phyloP scores from a whole-genome alignment of 2,329 filamentous ascomycete genomes.

The Pyrenophora seminiperda region DNA sequence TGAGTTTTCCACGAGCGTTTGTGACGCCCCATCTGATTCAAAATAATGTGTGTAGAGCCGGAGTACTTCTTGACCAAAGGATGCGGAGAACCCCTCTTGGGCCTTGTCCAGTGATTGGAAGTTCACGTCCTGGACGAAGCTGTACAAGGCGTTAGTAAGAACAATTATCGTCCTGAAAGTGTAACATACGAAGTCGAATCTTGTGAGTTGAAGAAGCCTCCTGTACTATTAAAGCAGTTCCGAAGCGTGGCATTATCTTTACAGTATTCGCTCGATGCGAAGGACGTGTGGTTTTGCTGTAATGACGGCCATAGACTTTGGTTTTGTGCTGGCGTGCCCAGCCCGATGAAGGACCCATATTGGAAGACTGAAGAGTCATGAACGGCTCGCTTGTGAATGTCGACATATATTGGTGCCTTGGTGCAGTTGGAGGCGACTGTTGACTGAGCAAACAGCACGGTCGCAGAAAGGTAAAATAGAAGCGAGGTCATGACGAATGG shows the following conservation, averaged over 20 bases:
- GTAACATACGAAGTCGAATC: slow-evolving; percentile 41
- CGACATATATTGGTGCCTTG: slow-evolving; percentile 50
- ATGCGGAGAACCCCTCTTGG: slow-evolving; percentile 28
- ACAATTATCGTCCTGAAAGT: background rate
- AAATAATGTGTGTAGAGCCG: slow-evolving; percentile 51
- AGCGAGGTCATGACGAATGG: slow-evolving; percentile 37
- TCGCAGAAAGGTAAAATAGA: slow-evolving; percentile 32
- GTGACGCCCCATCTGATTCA: slow-evolving; percentile 45
- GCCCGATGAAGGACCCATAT: slow-evolving; percentile 54
- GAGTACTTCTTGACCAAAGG: slow-evolving; percentile 43
- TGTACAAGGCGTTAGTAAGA: slow-evolving; percentile 22
- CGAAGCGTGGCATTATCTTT: slow-evolving; percentile 40
- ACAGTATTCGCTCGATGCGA: slow-evolving; percentile 47
- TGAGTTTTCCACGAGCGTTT: slow-evolving; percentile 43
- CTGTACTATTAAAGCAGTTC: slow-evolving; percentile 40
- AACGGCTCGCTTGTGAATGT: slow-evolving; percentile 52
- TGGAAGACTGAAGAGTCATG: slow-evolving; percentile 48
- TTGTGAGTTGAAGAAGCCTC: slow-evolving; percentile 41
- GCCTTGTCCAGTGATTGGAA: slow-evolving; percentile 36
- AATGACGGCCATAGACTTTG: slow-evolving; percentile 53
- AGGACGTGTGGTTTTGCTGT: slow-evolving; percentile 50
- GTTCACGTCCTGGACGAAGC: slow-evolving; percentile 30
- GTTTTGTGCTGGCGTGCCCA: slow-evolving; percentile 52
- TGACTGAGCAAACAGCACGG: slow-evolving; percentile 46
- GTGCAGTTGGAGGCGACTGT: slow-evolving; percentile 48